These are phyloP conservation scores for Bipolaris oryzae DNA, from an alignment of 2,329 filamentous ascomycete species.

Conservation along the genomic window DNA sequence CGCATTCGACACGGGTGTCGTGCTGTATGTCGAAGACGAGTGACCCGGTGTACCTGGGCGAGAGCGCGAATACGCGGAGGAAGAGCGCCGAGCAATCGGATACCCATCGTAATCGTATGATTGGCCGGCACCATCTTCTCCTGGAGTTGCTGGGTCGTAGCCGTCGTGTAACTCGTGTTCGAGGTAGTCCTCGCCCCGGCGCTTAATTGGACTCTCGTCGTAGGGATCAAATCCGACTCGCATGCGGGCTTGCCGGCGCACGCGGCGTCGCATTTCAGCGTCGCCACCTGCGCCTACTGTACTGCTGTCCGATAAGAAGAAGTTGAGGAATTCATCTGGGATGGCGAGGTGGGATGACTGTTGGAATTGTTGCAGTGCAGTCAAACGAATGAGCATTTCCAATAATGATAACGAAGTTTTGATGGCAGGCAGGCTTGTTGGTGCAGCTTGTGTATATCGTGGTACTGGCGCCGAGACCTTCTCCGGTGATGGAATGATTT, in stretches of 20 bases:
- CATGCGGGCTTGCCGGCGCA: slow-evolving; percentile 64
- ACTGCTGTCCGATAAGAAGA: slow-evolving; percentile 76
- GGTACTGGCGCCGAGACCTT: slow-evolving; percentile 25
- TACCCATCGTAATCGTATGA: slow-evolving; percentile 41
- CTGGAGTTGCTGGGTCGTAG: slow-evolving; percentile 10
- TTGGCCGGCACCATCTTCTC: slow-evolving; percentile 4
- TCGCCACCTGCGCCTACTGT: slow-evolving; percentile 70
- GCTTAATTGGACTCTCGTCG: slow-evolving; percentile 72
- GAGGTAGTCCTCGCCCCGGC: slow-evolving; percentile 69
- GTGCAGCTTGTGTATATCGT: slow-evolving; percentile 6
- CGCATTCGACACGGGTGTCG: slow-evolving; percentile 12
- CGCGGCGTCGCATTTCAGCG: slow-evolving; percentile 63
- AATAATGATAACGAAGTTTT: slow-evolving; percentile 77
- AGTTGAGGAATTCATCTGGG: slow-evolving; percentile 84
- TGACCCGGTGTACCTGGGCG: slow-evolving; percentile 23
- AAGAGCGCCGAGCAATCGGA: slow-evolving; percentile 26
- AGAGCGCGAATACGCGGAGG: slow-evolving; percentile 25
- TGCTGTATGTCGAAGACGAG: background rate
- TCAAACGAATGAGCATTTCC: slow-evolving; percentile 85
- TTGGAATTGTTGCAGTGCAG: slow-evolving; percentile 88
- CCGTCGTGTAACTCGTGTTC: slow-evolving; percentile 47
- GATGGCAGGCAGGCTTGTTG: slow-evolving; percentile 55
- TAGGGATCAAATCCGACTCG: slow-evolving; percentile 75
- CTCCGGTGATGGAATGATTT: slow-evolving; percentile 36
- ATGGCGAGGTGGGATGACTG: slow-evolving; percentile 89